Evolutionary conservation across 345 rosid genomes (phyloP).

Genomic region (Zanthoxylum bungeanum): DNA sequence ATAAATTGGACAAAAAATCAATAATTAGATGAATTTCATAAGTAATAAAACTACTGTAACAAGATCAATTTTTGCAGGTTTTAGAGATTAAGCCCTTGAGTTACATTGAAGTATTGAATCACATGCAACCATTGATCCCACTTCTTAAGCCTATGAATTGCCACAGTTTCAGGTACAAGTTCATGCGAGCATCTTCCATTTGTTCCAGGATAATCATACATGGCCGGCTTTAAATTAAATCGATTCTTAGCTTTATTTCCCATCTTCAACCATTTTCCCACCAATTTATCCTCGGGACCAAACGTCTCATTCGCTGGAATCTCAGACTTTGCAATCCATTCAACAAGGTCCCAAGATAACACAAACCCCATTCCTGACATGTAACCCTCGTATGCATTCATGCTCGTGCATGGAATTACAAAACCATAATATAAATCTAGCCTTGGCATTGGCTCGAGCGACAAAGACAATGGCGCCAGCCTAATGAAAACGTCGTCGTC

Average conservation of each 20-base stretch:
- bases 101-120: conserved; percentile 38
- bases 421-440: conserved; percentile 40
- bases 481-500: conserved; percentile 36
- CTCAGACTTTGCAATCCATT: conserved; percentile 32
- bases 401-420: conserved; percentile 37
- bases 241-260: conserved; percentile 35
- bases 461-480: conserved; percentile 20
- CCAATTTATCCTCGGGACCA: conserved; percentile 47
- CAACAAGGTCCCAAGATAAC: conserved; percentile 42
- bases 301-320: conserved; percentile 23
- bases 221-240: conserved; percentile 32
- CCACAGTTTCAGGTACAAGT: conserved; percentile 33
- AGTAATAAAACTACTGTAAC: not conserved
- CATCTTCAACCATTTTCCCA: conserved; percentile 36
- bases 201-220: conserved; percentile 45
- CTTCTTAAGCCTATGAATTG: conserved; percentile 37
- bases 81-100: conserved; percentile 20
- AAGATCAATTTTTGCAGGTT: not conserved
- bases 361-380: conserved; percentile 46
- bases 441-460: conserved; percentile 26
- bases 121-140: conserved; percentile 39
- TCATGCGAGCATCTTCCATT: conserved; percentile 40
- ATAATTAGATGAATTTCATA: too few species aligned
- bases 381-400: conserved; percentile 36
- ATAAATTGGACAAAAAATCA: too few species aligned